Conservation (phyloP, 1,284 basidiomycete genomes). For the Ustilago shanxiensis region DNA sequence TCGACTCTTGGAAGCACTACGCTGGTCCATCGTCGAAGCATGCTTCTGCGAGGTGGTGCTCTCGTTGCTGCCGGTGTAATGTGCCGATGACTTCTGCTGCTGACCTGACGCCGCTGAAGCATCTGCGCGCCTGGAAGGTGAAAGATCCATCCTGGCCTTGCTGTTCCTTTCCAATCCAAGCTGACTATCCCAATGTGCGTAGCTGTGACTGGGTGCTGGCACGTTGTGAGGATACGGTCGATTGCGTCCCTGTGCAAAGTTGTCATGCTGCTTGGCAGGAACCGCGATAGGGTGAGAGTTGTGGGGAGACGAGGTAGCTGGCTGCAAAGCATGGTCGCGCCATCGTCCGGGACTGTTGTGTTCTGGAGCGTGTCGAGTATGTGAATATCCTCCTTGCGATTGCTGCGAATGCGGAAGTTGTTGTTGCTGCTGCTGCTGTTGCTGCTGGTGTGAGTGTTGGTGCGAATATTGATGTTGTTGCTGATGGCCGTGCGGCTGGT, state of each 20-base stretch:
- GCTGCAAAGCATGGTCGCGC: constrained; percentile 32
- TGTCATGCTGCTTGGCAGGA: constrained; percentile 33
- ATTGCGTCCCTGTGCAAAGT: constrained; percentile 25
- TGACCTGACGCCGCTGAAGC: background rate
- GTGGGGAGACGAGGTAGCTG: constrained; percentile 37
- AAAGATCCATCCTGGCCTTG: constrained; percentile 36
- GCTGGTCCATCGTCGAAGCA: constrained; percentile 12
- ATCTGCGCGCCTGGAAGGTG: constrained; percentile 31
- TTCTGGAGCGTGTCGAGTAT: constrained; percentile 31
- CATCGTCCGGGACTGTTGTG: constrained; percentile 41
- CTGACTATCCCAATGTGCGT: constrained; percentile 50
- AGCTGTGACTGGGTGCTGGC: constrained; percentile 45
- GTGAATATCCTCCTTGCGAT: constrained; percentile 10
- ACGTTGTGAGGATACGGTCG: constrained; percentile 43
- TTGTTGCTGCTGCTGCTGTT: constrained; percentile 9
- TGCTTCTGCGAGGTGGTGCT: constrained; percentile 19
- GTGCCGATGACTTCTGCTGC: constrained; percentile 12
- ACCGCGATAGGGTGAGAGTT: constrained; percentile 26
- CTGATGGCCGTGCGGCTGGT: constrained; percentile 15
- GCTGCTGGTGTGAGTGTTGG: constrained; percentile 22
- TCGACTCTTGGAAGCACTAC: constrained; percentile 36
- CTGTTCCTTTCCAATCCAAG: constrained; percentile 36
- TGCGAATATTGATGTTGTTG: constrained; percentile 26
- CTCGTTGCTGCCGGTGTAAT: constrained; percentile 20
- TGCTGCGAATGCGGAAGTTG: constrained; percentile 13